Evolutionary conservation across 306 rosid genomes (phyloP), one percentile per base, ranked within the genome.

Genomic region (Medicago arabica): DNA sequence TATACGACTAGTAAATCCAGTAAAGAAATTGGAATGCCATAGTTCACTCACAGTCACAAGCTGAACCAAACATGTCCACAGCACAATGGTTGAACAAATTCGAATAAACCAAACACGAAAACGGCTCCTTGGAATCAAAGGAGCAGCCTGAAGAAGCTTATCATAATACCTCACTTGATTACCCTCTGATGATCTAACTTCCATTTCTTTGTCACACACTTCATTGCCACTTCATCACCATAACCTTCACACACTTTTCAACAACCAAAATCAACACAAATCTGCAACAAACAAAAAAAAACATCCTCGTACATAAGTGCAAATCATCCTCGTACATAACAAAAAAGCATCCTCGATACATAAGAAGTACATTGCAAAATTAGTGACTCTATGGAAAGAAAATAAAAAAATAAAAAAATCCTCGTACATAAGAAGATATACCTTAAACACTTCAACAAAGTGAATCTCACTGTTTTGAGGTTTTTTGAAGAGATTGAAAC

Each of bases 41-140:
- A 95, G 83, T 86, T 85, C 93, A 72, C 90, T 92, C 39, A 95
- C 86, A 25, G 97, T 91, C 18, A 92, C 87, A 12, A 95, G 83
- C 89, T 92, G 99, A 81, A 92, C 88, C 83, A 95, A 36, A 78
- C 97, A 95, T 47, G 97, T 92, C 99, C 97, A 95, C 0, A 95
- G 78, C 76, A 92, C 88, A 91, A 95, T 86, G 92, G 97, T 90
- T 59, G 89, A 85, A 80, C 97, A 92, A 28, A 88, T 80, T 39
- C 96, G 78, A 40, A 95, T 88, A 78, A 95, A 90, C 99, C 97
- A 92, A 73, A 95, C 83, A 86, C 93, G 93, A 68, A 95, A 82
- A 71, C 97, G 91, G 38, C 88, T 87, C 89, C 89, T 79, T 17
- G 82, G 87, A 64, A 90, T 85, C 85, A 79, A 89, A 49, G 93